Evolutionary conservation across 768 basidiomycete species (phyloP), one percentile per base, ranked within the genome.

Genomic region (Boletus vinaceobasis): DNA sequence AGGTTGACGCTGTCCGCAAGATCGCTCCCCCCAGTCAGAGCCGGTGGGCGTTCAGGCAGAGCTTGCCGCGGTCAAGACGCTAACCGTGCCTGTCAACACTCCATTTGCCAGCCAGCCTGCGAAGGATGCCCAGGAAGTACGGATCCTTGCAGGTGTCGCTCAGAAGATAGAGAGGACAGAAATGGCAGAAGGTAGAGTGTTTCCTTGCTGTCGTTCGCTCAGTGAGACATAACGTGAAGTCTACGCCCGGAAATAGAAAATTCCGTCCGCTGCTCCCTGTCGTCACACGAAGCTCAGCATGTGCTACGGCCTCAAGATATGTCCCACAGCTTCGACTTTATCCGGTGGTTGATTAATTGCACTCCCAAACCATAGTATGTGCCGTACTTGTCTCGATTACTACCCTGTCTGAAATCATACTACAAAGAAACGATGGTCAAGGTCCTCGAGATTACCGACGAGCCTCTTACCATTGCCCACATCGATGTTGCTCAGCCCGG

Each of bases 1-100:
- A 44, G 43, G 56, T 52, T 21, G 55, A 62, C 23, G 1, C 46
- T 5, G 27, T 62, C 1, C 48, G 40, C 21, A 66, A 56, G 56
- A 58, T 61, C 2, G n/a, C 26, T 2, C 52, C 59, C 33, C 39
- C 57, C 38, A 56, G 37, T 49, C 53, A 7, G 65, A 6, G 52
- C 47, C 0, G 23, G 21, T 5, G 29, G 33, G 33, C 6, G 31
- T 59, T 58, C 45, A 29, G 23, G 33, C 39, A 14, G 54, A 60
- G n/a, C 47, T 64, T 21, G 23, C 37, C 7, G 15, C 32, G 7
- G 23, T 57, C 50, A 58, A 52, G 62, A 32, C 27, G 37, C 7
- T 27, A 17, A 29, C 23, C 4, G 8, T 48, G 15, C 52, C 60
- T n/a, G 11, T 6, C 11, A 31, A 54, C 5, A 50, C 29, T 8